Evolutionary conservation across 805 yeast genomes (phyloP).

Genomic region (Metschnikowia matae): DNA sequence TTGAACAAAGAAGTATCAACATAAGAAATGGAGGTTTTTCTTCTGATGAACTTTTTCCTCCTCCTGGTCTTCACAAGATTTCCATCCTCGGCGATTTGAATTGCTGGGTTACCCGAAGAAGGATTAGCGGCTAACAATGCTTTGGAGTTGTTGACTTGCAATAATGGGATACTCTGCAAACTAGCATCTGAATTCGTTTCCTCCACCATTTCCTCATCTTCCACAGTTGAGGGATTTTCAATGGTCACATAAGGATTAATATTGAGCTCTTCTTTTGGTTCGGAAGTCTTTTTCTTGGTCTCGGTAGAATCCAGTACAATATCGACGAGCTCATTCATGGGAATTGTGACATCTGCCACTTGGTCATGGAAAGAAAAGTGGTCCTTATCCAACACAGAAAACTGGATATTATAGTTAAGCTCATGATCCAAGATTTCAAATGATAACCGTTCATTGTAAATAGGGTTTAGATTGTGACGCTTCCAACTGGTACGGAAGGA

Average conservation of each 20-base stretch:
- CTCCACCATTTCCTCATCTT: neutral
- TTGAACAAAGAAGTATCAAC: constrained; percentile 40
- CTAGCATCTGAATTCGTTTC: neutral
- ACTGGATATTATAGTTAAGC: constrained; percentile 56
- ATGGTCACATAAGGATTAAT: neutral
- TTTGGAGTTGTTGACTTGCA: neutral
- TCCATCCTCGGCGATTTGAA: constrained; percentile 25
- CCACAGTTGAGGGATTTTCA: neutral
- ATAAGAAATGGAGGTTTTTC: constrained; percentile 24
- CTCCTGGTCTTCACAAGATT: constrained; percentile 28
- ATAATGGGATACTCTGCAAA: neutral
- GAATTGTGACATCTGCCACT: constrained; percentile 63
- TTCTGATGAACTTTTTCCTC: constrained; percentile 30
- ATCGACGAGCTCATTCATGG: constrained; percentile 47
- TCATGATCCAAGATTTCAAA: constrained; percentile 74
- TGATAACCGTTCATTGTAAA: constrained; percentile 73
- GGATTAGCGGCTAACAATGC: constrained; percentile 8
- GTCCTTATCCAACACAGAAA: constrained; percentile 82
- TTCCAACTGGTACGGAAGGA: constrained; percentile 83
- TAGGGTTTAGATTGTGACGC: constrained; percentile 77
- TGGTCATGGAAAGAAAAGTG: constrained; percentile 76
- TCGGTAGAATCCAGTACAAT: constrained; percentile 11
- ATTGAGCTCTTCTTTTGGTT: constrained; percentile 1
- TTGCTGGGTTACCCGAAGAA: constrained; percentile 15
- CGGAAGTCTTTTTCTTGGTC: constrained; percentile 21